Conservation (phyloP, 805 yeast species). For the Metschnikowia chrysomelidarum region DNA sequence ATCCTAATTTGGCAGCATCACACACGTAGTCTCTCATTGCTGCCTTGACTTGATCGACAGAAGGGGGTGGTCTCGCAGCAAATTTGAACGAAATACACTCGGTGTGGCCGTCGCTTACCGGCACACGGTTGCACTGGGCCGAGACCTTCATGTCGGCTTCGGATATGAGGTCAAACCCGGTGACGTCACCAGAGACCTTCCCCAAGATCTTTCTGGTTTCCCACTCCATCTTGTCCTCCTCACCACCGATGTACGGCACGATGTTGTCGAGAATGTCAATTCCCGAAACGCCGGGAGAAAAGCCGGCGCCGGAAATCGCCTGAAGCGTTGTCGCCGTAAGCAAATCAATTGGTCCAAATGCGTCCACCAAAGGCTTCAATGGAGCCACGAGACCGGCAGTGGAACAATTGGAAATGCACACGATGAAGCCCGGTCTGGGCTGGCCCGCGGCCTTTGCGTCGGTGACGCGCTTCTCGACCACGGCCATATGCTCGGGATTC, state of each 20-base stretch:
- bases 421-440: slow-evolving; percentile 73
- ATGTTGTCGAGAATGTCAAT: slow-evolving; percentile 93
- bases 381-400: slow-evolving; percentile 98
- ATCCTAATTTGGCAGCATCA: slow-evolving; percentile 76
- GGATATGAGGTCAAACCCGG: slow-evolving; percentile 54
- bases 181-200: slow-evolving; percentile 47
- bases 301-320: slow-evolving; percentile 98
- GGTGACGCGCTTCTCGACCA: slow-evolving; percentile 58
- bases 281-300: slow-evolving; percentile 95
- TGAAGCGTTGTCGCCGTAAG: slow-evolving; percentile 91
- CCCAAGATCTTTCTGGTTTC: slow-evolving; percentile 96
- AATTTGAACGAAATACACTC: slow-evolving; percentile 89
- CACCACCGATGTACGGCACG: slow-evolving; percentile 93
- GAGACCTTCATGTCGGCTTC: slow-evolving; percentile 79
- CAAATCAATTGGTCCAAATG: slow-evolving; percentile 85
- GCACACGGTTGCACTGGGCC: slow-evolving; percentile 96
- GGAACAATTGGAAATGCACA: slow-evolving; percentile 97
- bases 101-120: slow-evolving; percentile 97
- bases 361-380: slow-evolving; percentile 85
- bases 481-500: slow-evolving; percentile 83
- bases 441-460: slow-evolving; percentile 55
- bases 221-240: slow-evolving; percentile 98
- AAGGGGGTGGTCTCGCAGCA: slow-evolving; percentile 79
- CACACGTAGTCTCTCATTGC: slow-evolving; percentile 71
- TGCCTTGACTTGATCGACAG: slow-evolving; percentile 73